phyloP scores from a whole-genome alignment of 2,329 filamentous ascomycete species.

The Botrytis aclada region DNA sequence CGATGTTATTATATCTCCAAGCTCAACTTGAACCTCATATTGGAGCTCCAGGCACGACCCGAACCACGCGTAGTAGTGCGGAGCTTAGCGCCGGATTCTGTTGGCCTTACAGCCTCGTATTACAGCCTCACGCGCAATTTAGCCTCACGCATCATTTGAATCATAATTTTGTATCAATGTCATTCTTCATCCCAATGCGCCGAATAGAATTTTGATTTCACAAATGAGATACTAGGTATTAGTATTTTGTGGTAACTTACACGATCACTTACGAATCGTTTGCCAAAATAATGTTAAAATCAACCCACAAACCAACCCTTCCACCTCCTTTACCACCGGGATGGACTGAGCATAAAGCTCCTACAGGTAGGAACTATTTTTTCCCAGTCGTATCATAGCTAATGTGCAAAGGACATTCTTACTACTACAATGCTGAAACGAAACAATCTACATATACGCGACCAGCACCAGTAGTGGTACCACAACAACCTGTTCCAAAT shows the following conservation, averaged over 20 bases:
- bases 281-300: slow-evolving; percentile 61
- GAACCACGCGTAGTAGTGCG: slow-evolving; percentile 24
- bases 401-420: slow-evolving; percentile 56
- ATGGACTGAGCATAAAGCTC: slow-evolving; percentile 93
- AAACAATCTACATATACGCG: slow-evolving; percentile 85
- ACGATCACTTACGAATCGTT: not conserved
- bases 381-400: not conserved
- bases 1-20: slow-evolving; percentile 18
- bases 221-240: not conserved
- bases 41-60: slow-evolving; percentile 34
- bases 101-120: slow-evolving; percentile 16
- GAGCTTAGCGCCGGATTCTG: slow-evolving; percentile 16
- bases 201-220: not conserved
- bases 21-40: slow-evolving; percentile 22
- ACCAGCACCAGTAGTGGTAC: slow-evolving; percentile 48
- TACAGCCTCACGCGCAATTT: not conserved
- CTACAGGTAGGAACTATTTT: slow-evolving; percentile 48
- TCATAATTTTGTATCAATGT: not conserved
- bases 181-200: not conserved
- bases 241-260: not conserved
- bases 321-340: slow-evolving; percentile 66
- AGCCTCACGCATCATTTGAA: slow-evolving; percentile 1
- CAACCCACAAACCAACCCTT: slow-evolving; percentile 64
- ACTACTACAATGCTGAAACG: slow-evolving; percentile 81
- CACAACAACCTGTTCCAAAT: slow-evolving; percentile 28